These are phyloP conservation scores for Knufia fluminis DNA, from an alignment of 2,329 filamentous ascomycete species.

Conservation along the genomic window DNA sequence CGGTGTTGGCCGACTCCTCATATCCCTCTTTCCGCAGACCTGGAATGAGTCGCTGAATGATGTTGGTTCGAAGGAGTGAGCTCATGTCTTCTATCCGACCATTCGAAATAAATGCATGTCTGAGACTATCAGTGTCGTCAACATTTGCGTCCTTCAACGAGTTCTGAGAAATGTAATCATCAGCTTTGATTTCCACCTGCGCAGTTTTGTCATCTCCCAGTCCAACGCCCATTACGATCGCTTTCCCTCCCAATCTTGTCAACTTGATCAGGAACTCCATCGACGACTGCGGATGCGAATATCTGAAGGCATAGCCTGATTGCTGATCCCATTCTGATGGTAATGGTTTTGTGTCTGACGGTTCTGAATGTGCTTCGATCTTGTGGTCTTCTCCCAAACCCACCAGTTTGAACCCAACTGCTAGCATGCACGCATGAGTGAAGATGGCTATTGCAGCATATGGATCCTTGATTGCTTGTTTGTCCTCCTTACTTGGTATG, in stretches of 20 bases:
- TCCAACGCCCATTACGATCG: conserved; percentile 71
- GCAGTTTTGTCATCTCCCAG: conserved; percentile 72
- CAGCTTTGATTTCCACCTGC: conserved; percentile 62
- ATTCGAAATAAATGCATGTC: conserved; percentile 63
- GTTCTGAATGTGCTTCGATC: conserved; percentile 53
- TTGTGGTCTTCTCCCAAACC: conserved; percentile 77
- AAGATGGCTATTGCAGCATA: conserved; percentile 80
- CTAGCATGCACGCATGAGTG: conserved; percentile 71
- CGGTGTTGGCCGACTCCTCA: conserved; percentile 43
- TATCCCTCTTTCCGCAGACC: conserved; percentile 70
- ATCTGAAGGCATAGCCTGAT: conserved; percentile 69
- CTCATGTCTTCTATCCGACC: conserved; percentile 62
- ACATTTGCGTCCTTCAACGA: conserved; percentile 44
- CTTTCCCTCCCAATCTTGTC: conserved; percentile 70
- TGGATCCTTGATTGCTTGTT: conserved; percentile 32
- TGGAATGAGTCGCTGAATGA: conserved; percentile 78
- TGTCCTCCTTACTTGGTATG: conserved; percentile 20
- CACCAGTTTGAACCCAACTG: conserved; percentile 68
- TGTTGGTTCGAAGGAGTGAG: conserved; percentile 61
- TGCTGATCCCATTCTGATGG: conserved; percentile 72
- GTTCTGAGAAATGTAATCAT: conserved; percentile 63
- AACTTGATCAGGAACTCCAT: conserved; percentile 77
- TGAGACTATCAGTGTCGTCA: conserved; percentile 28
- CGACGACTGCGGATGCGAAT: conserved; percentile 74
- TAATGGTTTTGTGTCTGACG: conserved; percentile 51